Evolutionary conservation across 1,284 basidiomycete species (phyloP), one percentile per base, ranked within the genome.

Genomic region (Tremellales sp.): DNA sequence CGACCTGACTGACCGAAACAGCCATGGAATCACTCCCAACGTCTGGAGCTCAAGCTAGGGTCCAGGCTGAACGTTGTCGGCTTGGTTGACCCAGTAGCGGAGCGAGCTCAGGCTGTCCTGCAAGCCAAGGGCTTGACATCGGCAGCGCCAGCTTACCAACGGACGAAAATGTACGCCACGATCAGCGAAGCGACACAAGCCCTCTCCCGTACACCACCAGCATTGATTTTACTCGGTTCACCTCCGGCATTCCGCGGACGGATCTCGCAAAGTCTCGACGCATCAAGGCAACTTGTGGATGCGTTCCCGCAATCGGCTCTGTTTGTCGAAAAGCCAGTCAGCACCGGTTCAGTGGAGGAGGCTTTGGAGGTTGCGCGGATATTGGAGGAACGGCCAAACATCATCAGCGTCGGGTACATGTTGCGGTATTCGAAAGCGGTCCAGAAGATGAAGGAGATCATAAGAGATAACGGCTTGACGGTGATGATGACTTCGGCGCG

Each of bases 401-500:
- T 91, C 53, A 88, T 88, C 68, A 89, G 86, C 37, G 87, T 94
- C 47, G 92, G 92, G 7, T 79, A 78, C 59, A 91, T 92, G 88
- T 77, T 92, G 45, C 84, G 89, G 46, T 93, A 93, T 75, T 79
- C 90, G 61, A 85, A 84, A 68, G 90, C 87, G 24, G 88, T 91
- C 25, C 90, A 94, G 76, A 85, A 85, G 81, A 96, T 96, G 88
- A 94, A 94, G 75, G 79, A 84, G 51, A 90, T 94, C 68, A 85
- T 96, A 65, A 78, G 86, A 62, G 89, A 92, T 56, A 93, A 94
- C 69, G 81, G 89, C 62, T 80, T 96, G 51, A 85, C 84, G 15
- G 91, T 97, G 41, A 94, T 96, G 92, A 81, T 86, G 48, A 93
- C 91, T 40, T 84, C 89, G 57, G 91, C 90, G 10, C 86, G 91